These are phyloP conservation scores for Pythium aristosporum DNA, from an alignment of 352 stramenopile genomes.

Conservation along the genomic window DNA sequence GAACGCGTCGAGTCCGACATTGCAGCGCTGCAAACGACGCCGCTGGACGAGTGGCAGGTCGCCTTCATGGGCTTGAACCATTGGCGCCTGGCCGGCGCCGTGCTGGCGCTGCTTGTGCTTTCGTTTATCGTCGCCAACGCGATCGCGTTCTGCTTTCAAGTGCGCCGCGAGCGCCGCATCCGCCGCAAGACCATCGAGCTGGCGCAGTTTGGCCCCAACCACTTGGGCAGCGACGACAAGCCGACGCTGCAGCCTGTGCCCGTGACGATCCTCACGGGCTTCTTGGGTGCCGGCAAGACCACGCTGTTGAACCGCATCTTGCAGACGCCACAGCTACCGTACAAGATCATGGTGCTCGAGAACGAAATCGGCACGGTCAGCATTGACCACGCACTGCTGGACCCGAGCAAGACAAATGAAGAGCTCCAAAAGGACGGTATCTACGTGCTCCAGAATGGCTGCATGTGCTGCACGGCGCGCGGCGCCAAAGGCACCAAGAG, in stretches of 20 bases:
- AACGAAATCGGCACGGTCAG: slow-evolving; percentile 70
- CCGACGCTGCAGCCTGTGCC: slow-evolving; percentile 41
- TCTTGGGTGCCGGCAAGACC: slow-evolving; percentile 95
- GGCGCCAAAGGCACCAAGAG: slow-evolving; percentile 90
- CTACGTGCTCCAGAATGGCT: slow-evolving; percentile 98
- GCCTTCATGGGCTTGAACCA: slow-evolving; percentile 22
- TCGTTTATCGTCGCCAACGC: slow-evolving; percentile 61
- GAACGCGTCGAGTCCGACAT: neutral
- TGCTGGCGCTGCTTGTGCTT: slow-evolving; percentile 38
- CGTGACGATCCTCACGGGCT: slow-evolving; percentile 95
- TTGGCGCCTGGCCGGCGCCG: slow-evolving; percentile 27
- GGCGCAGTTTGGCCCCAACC: slow-evolving; percentile 16
- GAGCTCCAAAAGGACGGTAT: slow-evolving; percentile 76
- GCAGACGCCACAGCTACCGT: slow-evolving; percentile 74
- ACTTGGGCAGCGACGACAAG: slow-evolving; percentile 4
- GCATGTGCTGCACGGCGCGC: slow-evolving; percentile 95
- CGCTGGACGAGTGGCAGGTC: slow-evolving; percentile 5
- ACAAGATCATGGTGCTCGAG: slow-evolving; percentile 96
- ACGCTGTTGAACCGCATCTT: slow-evolving; percentile 97
- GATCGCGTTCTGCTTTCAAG: slow-evolving; percentile 63
- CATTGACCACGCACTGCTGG: slow-evolving; percentile 65
- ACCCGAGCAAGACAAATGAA: slow-evolving; percentile 27
- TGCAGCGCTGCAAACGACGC: neutral
- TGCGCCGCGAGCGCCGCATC: slow-evolving; percentile 61
- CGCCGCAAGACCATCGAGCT: slow-evolving; percentile 54